Evolutionary conservation across 305 asterid species (phyloP).

Genomic region (Rubia tinctorum): DNA sequence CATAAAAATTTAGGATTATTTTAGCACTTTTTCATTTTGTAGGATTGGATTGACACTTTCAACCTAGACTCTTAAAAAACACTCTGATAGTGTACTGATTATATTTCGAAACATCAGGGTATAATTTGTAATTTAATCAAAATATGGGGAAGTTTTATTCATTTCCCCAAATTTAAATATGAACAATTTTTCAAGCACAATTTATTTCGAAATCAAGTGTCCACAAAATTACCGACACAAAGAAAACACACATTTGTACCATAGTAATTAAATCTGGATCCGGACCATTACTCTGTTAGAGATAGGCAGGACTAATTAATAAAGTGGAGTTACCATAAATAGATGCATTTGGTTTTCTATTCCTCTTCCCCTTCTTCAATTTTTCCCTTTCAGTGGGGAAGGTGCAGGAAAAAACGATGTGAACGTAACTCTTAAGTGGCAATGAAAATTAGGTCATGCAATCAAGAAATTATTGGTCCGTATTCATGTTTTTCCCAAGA

Average conservation of each 20-base stretch:
- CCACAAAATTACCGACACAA: background rate
- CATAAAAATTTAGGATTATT: too few species aligned
- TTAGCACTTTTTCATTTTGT: too few species aligned
- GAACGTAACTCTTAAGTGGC: background rate
- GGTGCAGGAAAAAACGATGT: background rate
- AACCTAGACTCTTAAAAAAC: too few species aligned
- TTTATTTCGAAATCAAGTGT: background rate
- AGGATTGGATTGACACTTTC: too few species aligned
- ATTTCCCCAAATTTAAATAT: background rate
- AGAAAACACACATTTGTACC: background rate
- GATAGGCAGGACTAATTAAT: background rate
- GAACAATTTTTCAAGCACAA: too few species aligned
- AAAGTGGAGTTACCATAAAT: background rate
- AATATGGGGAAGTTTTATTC: background rate
- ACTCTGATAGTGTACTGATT: too few species aligned
- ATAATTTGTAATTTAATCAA: background rate
- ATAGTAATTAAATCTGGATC: background rate
- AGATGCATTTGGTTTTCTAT: background rate
- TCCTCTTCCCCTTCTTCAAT: background rate
- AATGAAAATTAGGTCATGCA: background rate
- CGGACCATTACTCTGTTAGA: background rate
- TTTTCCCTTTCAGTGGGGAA: background rate
- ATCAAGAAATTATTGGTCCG: background rate
- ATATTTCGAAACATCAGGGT: too few species aligned
- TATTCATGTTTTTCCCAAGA: background rate